Conservation (phyloP, 352 stramenopile genomes). For the Pythium vanterpoolii region DNA sequence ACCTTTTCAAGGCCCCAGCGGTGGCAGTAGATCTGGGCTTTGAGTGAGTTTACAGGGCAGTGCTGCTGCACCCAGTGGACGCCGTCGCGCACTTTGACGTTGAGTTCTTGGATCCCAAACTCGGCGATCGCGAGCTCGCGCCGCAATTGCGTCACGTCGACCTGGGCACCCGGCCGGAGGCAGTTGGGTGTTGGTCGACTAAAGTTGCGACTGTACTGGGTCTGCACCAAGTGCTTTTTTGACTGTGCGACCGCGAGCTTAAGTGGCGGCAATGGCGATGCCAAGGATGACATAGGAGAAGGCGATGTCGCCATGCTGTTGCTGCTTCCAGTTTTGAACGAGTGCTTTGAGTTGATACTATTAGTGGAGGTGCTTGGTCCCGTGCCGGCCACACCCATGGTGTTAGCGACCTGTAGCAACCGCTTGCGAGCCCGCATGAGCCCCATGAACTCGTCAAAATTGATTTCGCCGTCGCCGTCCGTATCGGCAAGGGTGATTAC, state of each 20-base stretch:
- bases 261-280: slow-evolving; percentile 48
- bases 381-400: slow-evolving; percentile 49
- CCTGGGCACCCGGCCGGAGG: slow-evolving; percentile 43
- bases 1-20: slow-evolving; percentile 85
- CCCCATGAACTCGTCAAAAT: slow-evolving; percentile 74
- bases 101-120: slow-evolving; percentile 72
- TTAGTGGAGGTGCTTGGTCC: slow-evolving; percentile 16
- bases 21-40: slow-evolving; percentile 83
- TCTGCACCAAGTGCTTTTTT: slow-evolving; percentile 48
- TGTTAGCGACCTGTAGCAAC: slow-evolving; percentile 62
- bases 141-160: slow-evolving; percentile 57
- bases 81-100: slow-evolving; percentile 69
- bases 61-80: slow-evolving; percentile 85
- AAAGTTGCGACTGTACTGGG: slow-evolving; percentile 44
- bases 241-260: slow-evolving; percentile 43
- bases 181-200: slow-evolving; percentile 52
- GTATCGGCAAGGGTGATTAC: slow-evolving; percentile 67
- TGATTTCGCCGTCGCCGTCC: slow-evolving; percentile 70
- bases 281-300: slow-evolving; percentile 4
- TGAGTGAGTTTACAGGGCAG: slow-evolving; percentile 74
- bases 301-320: background rate
- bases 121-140: slow-evolving; percentile 77
- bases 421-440: slow-evolving; percentile 80
- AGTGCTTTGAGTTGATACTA: slow-evolving; percentile 7
- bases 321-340: background rate